Evolutionary conservation across 495 filamentous ascomycete species (phyloP).

Genomic region (Parmelia sp.): DNA sequence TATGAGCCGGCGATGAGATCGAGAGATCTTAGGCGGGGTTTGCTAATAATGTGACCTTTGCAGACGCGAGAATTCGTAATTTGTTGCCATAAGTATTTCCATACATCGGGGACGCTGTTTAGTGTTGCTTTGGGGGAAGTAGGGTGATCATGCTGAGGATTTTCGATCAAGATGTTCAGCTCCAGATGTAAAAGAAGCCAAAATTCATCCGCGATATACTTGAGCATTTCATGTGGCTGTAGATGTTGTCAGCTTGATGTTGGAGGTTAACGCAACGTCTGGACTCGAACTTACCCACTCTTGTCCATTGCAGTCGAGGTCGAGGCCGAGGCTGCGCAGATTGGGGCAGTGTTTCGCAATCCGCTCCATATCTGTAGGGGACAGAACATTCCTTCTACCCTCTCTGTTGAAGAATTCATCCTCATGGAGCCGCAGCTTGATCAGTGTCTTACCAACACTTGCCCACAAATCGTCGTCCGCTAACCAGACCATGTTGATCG

Average conservation of each 20-base stretch:
- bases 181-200: neutral
- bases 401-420: neutral
- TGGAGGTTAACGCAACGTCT: neutral
- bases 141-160: neutral
- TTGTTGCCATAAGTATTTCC: neutral
- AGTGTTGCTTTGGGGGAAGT: neutral
- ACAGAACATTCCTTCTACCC: neutral
- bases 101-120: neutral
- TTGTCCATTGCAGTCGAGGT: neutral
- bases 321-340: neutral
- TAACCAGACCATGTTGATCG: too few species aligned
- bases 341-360: neutral
- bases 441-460: neutral
- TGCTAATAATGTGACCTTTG: neutral
- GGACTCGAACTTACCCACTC: neutral
- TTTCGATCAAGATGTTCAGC: neutral
- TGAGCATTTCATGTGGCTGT: neutral
- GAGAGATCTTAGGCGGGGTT: neutral
- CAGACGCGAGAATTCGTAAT: neutral
- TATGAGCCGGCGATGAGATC: constrained; percentile 1
- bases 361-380: neutral
- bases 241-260: neutral
- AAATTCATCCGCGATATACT: neutral
- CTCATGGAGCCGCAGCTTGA: neutral
- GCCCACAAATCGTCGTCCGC: neutral